A percentile compares a stretch with the other conserved stretches of the same genome.
phyloP scores from a whole-genome alignment of 2,329 filamentous ascomycete species.

The Drechslera avenae region DNA sequence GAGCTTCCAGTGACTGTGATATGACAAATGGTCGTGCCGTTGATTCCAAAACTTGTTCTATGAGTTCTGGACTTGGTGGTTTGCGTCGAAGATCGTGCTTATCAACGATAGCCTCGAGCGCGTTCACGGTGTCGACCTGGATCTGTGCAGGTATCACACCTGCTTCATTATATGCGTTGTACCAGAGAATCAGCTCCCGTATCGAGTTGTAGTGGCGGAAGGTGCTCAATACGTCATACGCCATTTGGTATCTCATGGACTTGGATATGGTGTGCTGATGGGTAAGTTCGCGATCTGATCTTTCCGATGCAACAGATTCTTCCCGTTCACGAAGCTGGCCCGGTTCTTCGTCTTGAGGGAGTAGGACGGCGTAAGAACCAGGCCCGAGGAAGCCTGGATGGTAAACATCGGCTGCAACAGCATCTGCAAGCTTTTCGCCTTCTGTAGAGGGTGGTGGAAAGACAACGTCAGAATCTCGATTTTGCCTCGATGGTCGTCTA shows the following conservation, averaged over 20 bases:
- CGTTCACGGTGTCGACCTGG: slow-evolving; percentile 41
- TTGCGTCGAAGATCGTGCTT: slow-evolving; percentile 35
- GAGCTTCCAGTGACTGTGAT: slow-evolving; percentile 30
- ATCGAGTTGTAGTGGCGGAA: slow-evolving; percentile 37
- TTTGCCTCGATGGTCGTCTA: slow-evolving; percentile 28
- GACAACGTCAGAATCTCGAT: slow-evolving; percentile 8
- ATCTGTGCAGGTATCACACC: slow-evolving; percentile 46
- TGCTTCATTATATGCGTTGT: slow-evolving; percentile 36
- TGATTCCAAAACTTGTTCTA: slow-evolving; percentile 35
- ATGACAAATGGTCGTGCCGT: slow-evolving; percentile 35
- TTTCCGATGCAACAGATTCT: slow-evolving; percentile 32
- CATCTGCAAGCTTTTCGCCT: slow-evolving; percentile 37
- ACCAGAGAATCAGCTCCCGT: slow-evolving; percentile 30
- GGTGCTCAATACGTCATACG: slow-evolving; percentile 32
- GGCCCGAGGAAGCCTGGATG: slow-evolving; percentile 43
- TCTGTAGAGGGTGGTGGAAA: slow-evolving; percentile 20
- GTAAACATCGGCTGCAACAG: slow-evolving; percentile 40
- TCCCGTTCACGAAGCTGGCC: slow-evolving; percentile 23
- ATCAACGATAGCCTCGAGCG: slow-evolving; percentile 37
- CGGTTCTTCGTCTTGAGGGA: slow-evolving; percentile 35
- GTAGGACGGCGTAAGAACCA: slow-evolving; percentile 39
- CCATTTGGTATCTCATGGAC: slow-evolving; percentile 38
- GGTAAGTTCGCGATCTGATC: slow-evolving; percentile 34
- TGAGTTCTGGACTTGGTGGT: slow-evolving; percentile 31
- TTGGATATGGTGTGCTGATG: slow-evolving; percentile 41